Evolutionary conservation across 768 basidiomycete species (phyloP).

Genomic region (Daedaleopsis sinensis): DNA sequence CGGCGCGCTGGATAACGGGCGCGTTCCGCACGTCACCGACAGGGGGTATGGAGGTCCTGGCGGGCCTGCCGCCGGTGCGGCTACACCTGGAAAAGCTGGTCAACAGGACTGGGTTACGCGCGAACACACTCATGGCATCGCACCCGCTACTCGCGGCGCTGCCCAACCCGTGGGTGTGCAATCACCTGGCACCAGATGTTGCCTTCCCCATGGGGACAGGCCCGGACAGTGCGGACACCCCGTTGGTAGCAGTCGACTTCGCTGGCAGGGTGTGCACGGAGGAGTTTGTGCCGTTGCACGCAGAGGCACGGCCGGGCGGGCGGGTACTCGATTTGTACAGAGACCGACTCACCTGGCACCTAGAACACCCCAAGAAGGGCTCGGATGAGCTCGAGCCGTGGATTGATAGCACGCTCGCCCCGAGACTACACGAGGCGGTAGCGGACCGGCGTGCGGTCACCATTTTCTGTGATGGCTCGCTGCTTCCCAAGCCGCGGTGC

Average conservation of each 20-base stretch:
- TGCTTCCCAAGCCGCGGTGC: neutral
- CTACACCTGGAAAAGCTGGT: conserved; percentile 19
- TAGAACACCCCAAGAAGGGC: neutral
- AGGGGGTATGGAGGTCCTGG: conserved; percentile 20
- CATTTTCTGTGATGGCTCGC: neutral
- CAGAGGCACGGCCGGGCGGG: neutral
- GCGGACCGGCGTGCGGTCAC: neutral
- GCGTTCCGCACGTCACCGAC: conserved; percentile 23
- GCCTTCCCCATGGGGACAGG: neutral
- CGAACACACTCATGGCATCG: conserved; percentile 5
- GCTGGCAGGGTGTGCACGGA: neutral
- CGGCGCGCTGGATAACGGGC: conserved; percentile 24
- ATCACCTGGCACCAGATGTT: neutral
- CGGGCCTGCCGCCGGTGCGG: conserved; percentile 20
- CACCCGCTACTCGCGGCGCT: conserved; percentile 5
- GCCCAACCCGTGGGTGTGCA: conserved; percentile 6
- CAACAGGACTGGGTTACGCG: conserved; percentile 1
- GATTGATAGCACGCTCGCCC: neutral
- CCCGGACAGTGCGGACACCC: neutral
- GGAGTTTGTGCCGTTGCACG: neutral
- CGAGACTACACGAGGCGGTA: neutral
- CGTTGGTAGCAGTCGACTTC: neutral
- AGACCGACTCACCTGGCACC: neutral
- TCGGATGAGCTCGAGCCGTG: neutral
- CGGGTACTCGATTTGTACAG: neutral